phyloP scores from a whole-genome alignment of 2,329 filamentous ascomycete species.

The Trichophyton equinum region DNA sequence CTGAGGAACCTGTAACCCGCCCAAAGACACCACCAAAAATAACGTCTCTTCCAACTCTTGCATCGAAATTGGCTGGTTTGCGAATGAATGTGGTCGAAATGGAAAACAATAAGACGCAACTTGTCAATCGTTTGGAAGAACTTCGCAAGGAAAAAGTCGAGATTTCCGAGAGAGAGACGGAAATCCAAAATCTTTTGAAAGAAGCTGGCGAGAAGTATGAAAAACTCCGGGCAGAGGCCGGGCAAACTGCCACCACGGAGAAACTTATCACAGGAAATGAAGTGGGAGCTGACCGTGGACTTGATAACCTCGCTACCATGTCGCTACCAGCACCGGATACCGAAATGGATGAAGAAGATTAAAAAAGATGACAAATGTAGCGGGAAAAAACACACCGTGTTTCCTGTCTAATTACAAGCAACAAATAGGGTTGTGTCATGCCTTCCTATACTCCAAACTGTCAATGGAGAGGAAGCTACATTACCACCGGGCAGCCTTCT shows the following conservation, averaged over 20 bases:
- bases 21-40: constrained; percentile 58
- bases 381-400: neutral
- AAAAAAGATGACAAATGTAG: neutral
- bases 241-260: constrained; percentile 17
- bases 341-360: neutral
- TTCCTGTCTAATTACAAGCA: neutral
- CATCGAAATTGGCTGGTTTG: constrained; percentile 53
- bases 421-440: neutral
- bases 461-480: neutral
- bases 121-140: constrained; percentile 52
- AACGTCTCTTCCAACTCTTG: constrained; percentile 62
- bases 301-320: constrained; percentile 27
- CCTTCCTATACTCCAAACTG: constrained; percentile 8
- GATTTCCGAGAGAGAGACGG: constrained; percentile 56
- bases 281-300: constrained; percentile 23
- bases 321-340: neutral
- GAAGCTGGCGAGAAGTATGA: constrained; percentile 65
- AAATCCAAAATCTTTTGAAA: constrained; percentile 69
- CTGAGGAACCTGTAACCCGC: constrained; percentile 24
- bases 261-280: constrained; percentile 18
- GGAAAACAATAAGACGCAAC: constrained; percentile 49
- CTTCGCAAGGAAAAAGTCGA: constrained; percentile 56
- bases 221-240: constrained; percentile 39
- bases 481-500: no score
- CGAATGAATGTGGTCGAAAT: constrained; percentile 50